phyloP scores from a whole-genome alignment of 2,329 filamentous ascomycete species.

The Colletotrichum agaves region DNA sequence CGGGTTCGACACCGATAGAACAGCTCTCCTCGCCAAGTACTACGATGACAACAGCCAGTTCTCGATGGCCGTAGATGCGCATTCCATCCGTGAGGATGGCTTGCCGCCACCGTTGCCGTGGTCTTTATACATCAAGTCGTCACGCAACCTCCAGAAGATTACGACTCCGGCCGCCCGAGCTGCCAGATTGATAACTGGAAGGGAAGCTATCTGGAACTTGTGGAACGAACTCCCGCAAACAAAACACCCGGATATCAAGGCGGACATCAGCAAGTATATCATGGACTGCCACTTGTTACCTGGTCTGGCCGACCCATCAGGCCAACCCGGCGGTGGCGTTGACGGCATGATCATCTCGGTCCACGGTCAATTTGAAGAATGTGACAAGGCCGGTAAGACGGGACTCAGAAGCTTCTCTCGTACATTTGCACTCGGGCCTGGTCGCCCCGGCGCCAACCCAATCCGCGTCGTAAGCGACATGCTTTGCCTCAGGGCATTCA shows the following conservation, averaged over 20 bases:
- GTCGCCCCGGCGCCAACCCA: slow-evolving; percentile 68
- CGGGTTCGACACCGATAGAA: slow-evolving; percentile 78
- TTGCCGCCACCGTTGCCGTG: slow-evolving; percentile 66
- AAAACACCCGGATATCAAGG: slow-evolving; percentile 76
- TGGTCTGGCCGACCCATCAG: slow-evolving; percentile 75
- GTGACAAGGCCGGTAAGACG: slow-evolving; percentile 66
- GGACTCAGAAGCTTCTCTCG: slow-evolving; percentile 84
- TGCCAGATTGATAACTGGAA: slow-evolving; percentile 73
- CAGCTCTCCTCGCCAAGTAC: slow-evolving; percentile 69
- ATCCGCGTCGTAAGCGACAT: slow-evolving; percentile 85
- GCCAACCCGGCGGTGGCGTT: slow-evolving; percentile 71
- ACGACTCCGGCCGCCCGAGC: slow-evolving; percentile 68
- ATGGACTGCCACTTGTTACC: slow-evolving; percentile 83
- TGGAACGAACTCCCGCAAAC: slow-evolving; percentile 80
- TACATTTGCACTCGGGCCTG: slow-evolving; percentile 82
- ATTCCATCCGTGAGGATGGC: slow-evolving; percentile 60
- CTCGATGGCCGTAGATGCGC: slow-evolving; percentile 77
- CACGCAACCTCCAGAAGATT: slow-evolving; percentile 81
- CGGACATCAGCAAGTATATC: slow-evolving; percentile 78
- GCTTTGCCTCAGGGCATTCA: slow-evolving; percentile 76
- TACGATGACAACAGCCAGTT: slow-evolving; percentile 84
- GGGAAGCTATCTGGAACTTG: slow-evolving; percentile 70
- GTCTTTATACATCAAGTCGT: slow-evolving; percentile 80
- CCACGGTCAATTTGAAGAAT: slow-evolving; percentile 87
- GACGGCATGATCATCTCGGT: slow-evolving; percentile 81